Evolutionary conservation across 2,329 filamentous ascomycete species (phyloP).

Genomic region (Fusarium brevicatenulatum): DNA sequence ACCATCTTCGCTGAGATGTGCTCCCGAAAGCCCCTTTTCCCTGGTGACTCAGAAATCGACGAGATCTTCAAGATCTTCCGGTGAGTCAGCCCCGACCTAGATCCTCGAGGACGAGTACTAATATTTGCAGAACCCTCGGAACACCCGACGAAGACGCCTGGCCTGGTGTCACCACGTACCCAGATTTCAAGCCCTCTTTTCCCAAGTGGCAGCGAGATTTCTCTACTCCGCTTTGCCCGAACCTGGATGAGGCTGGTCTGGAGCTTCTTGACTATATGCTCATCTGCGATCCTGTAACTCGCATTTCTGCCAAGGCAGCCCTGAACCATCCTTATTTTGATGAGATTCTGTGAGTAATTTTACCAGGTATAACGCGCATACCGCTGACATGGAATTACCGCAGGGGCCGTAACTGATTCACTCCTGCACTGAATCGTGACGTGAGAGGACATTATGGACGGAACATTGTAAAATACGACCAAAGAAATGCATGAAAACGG

Average conservation of each 20-base stretch:
- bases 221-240: constrained; percentile 72
- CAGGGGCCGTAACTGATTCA: constrained; percentile 6
- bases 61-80: constrained; percentile 71
- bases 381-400: background rate
- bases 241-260: constrained; percentile 77
- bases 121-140: constrained; percentile 70
- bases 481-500: background rate
- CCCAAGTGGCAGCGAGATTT: constrained; percentile 87
- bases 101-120: background rate
- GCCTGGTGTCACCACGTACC: constrained; percentile 92
- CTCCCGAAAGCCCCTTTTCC: constrained; percentile 90
- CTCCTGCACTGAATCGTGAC: background rate
- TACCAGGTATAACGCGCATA: rapidly evolving
- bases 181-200: constrained; percentile 92
- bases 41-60: constrained; percentile 78
- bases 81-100: constrained; percentile 56
- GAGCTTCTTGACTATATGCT: constrained; percentile 77
- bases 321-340: constrained; percentile 86
- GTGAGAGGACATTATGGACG: background rate
- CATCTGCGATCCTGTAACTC: constrained; percentile 86
- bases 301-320: constrained; percentile 89
- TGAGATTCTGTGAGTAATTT: constrained; percentile 35
- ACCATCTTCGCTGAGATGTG: constrained; percentile 98
- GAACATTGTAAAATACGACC: background rate
- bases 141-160: constrained; percentile 85